A percentile compares a stretch with the other conserved stretches of the same genome.
phyloP scores from a whole-genome alignment of 2,329 filamentous ascomycete genomes.

The Fusarium albosuccineum region DNA sequence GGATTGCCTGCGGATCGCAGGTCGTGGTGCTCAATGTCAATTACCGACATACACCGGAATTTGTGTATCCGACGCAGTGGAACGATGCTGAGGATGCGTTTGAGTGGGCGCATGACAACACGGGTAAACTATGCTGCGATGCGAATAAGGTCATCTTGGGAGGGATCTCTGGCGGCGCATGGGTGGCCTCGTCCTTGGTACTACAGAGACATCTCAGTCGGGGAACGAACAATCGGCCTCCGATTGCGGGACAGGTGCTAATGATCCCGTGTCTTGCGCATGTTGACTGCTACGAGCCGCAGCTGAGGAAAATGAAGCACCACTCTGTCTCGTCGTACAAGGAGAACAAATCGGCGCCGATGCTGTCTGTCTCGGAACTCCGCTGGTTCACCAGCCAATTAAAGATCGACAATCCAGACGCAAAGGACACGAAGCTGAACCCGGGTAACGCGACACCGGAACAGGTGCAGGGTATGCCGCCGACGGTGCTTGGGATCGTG shows the following conservation, averaged over 20 bases:
- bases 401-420: slow-evolving; percentile 40
- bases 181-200: slow-evolving; percentile 57
- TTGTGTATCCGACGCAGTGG: slow-evolving; percentile 65
- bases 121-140: slow-evolving; percentile 16
- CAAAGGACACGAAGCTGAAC: slow-evolving; percentile 54
- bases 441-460: slow-evolving; percentile 46
- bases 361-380: slow-evolving; percentile 55
- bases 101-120: slow-evolving; percentile 62
- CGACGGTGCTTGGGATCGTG: slow-evolving; percentile 59
- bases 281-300: slow-evolving; percentile 38
- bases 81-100: slow-evolving; percentile 67
- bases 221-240: slow-evolving; percentile 29
- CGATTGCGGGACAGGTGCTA: slow-evolving; percentile 63
- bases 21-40: slow-evolving; percentile 67
- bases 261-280: slow-evolving; percentile 61
- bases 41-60: slow-evolving; percentile 70
- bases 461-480: slow-evolving; percentile 58
- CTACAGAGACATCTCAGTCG: slow-evolving; percentile 53
- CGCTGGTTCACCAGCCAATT: slow-evolving; percentile 47
- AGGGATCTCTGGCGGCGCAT: slow-evolving; percentile 62
- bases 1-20: slow-evolving; percentile 57
- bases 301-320: slow-evolving; percentile 53
- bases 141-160: slow-evolving; percentile 56
- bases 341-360: slow-evolving; percentile 60
- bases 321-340: slow-evolving; percentile 58